Evolutionary conservation across 129 eudicot genomes (phyloP).

Genomic region (Mikania micrantha): DNA sequence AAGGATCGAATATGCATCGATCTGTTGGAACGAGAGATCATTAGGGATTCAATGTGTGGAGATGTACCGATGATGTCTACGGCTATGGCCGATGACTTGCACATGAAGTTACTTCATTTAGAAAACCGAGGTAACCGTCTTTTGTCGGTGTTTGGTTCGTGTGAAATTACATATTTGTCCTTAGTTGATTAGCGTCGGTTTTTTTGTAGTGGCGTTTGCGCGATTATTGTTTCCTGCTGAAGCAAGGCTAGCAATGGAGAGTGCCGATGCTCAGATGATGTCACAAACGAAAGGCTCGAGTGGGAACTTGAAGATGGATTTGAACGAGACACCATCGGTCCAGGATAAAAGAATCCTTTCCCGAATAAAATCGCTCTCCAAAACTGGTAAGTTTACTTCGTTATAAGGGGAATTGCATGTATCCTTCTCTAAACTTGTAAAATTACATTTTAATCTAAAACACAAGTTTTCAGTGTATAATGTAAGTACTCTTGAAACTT

Average conservation of each 20-base stretch:
- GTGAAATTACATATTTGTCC: background rate
- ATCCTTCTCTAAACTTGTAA: too few species aligned
- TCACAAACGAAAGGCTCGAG: slow-evolving; percentile 33
- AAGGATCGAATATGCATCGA: slow-evolving; percentile 69
- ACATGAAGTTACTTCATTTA: slow-evolving; percentile 54
- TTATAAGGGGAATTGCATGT: too few species aligned
- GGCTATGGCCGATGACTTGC: slow-evolving; percentile 54
- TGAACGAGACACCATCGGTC: slow-evolving; percentile 58
- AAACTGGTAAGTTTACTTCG: slow-evolving; percentile 46
- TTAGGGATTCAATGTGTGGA: slow-evolving; percentile 45
- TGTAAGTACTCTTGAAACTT: too few species aligned
- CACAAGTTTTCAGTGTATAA: too few species aligned
- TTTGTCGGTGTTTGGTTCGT: background rate
- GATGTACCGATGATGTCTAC: slow-evolving; percentile 32
- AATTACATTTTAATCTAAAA: too few species aligned
- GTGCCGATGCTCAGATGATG: slow-evolving; percentile 58
- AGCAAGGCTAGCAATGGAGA: slow-evolving; percentile 71
- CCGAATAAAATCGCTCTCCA: slow-evolving; percentile 50
- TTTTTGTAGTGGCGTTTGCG: slow-evolving; percentile 64
- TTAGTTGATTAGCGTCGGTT: background rate
- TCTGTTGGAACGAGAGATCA: slow-evolving; percentile 63
- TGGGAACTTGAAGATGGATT: slow-evolving; percentile 53
- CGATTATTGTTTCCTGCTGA: slow-evolving; percentile 63
- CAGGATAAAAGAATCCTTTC: slow-evolving; percentile 41
- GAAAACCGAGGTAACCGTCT: slow-evolving; percentile 66